Evolutionary conservation across 2,329 filamentous ascomycete genomes (phyloP).

Genomic region (Aphanocladium album): DNA sequence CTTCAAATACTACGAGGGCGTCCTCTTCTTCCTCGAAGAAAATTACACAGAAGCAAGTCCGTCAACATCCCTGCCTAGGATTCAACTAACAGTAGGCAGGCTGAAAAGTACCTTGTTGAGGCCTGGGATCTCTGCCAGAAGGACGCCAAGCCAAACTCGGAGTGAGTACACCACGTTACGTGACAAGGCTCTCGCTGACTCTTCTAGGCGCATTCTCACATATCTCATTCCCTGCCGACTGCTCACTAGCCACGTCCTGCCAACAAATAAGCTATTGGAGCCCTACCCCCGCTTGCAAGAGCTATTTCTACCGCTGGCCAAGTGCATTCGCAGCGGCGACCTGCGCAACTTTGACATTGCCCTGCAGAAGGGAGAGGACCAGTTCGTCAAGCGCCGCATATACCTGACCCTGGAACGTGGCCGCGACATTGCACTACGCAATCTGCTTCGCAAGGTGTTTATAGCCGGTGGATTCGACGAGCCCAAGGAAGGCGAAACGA

Average conservation of each 20-base stretch:
- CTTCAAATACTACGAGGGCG: conserved; percentile 93
- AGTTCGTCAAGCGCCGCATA: conserved; percentile 88
- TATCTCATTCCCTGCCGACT: conserved; percentile 94
- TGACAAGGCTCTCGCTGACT: conserved; percentile 18
- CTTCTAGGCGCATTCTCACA: conserved; percentile 72
- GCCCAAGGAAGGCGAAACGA: conserved; percentile 60
- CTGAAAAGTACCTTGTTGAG: conserved; percentile 72
- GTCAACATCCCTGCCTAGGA: background rate
- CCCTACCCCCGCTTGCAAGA: conserved; percentile 71
- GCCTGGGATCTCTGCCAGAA: conserved; percentile 80
- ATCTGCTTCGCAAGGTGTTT: conserved; percentile 88
- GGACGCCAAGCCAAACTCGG: conserved; percentile 67
- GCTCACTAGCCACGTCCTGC: conserved; percentile 80
- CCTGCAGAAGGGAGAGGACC: conserved; percentile 75
- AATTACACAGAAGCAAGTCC: conserved; percentile 69
- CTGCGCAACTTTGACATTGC: conserved; percentile 79
- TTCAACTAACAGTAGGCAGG: conserved; percentile 38
- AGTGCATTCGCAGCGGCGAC: conserved; percentile 77
- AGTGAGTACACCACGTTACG: conserved; percentile 50
- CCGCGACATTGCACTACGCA: conserved; percentile 85
- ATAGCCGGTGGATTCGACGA: conserved; percentile 78
- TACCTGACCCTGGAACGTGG: conserved; percentile 92
- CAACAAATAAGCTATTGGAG: conserved; percentile 63
- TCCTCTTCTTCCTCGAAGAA: conserved; percentile 91
- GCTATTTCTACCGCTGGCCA: conserved; percentile 72